Evolutionary conservation across 257 asterid species (phyloP).

Genomic region (Solanum lycopersicoides): DNA sequence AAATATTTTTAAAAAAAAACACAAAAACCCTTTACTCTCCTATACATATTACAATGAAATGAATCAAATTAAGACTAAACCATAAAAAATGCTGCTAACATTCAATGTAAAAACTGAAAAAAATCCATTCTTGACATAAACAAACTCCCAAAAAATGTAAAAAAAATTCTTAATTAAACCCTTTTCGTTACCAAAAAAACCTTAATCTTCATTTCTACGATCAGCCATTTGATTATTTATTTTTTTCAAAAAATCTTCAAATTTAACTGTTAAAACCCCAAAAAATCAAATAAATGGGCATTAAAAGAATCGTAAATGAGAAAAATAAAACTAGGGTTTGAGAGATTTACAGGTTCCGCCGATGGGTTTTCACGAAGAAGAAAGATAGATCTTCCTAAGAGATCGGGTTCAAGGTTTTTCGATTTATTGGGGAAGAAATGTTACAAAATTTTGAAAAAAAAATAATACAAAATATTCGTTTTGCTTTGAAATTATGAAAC

Average conservation of each 20-base stretch:
- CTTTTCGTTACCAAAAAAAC: neutral
- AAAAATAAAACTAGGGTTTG: constrained; percentile 22
- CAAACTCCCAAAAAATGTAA: neutral
- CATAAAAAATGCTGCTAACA: neutral
- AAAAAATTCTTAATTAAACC: neutral
- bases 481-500: neutral
- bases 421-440: neutral
- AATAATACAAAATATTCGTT: neutral
- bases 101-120: neutral
- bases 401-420: neutral
- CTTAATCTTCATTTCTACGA: neutral
- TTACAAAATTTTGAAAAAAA: neutral
- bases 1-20: neutral
- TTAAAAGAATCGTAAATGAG: neutral
- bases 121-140: neutral
- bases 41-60: neutral
- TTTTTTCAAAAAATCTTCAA: neutral
- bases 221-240: neutral
- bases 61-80: neutral
- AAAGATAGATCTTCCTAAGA: neutral
- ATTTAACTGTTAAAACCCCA: neutral
- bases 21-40: neutral
- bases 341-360: constrained; percentile 18
- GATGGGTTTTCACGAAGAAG: neutral
- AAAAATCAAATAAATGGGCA: neutral